Evolutionary conservation across 2,329 filamentous ascomycete species (phyloP).

Genomic region (Aspergillus caelatus): DNA sequence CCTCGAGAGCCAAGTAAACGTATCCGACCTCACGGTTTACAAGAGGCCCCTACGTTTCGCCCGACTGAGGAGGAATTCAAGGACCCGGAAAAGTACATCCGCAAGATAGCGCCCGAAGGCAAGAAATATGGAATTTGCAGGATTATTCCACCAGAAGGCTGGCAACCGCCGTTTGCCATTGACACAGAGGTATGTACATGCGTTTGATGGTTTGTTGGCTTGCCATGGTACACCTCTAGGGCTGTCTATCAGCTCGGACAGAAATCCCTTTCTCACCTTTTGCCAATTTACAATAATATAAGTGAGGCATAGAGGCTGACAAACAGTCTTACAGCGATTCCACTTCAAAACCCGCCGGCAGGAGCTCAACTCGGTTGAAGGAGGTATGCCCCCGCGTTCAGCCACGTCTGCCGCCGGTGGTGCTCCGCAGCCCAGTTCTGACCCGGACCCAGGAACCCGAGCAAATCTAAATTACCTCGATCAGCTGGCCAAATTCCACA

Average conservation of each 20-base stretch:
- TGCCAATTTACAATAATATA: not conserved
- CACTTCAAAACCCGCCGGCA: conserved; percentile 96
- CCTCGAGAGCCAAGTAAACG: conserved; percentile 76
- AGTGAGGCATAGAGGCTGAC: conserved; percentile 29
- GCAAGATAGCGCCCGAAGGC: conserved; percentile 85
- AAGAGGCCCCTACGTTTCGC: conserved; percentile 86
- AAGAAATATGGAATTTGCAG: conserved; percentile 90
- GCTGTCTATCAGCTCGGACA: not conserved
- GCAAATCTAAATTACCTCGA: conserved; percentile 96
- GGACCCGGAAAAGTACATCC: conserved; percentile 90
- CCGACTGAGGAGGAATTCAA: conserved; percentile 94
- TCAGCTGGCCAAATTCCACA: conserved; percentile 93
- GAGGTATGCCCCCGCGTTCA: conserved; percentile 64
- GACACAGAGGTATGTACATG: conserved; percentile 79
- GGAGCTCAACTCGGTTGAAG: conserved; percentile 96
- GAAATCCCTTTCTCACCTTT: not conserved
- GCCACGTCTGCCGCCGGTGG: conserved; percentile 32
- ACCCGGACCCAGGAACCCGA: conserved; percentile 71
- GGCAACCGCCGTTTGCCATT: conserved; percentile 94
- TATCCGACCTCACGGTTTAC: conserved; percentile 78
- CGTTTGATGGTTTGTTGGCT: not conserved
- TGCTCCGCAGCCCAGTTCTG: conserved; percentile 38
- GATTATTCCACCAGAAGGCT: conserved; percentile 88
- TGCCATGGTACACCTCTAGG: not conserved
- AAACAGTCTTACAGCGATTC: conserved; percentile 67